Evolutionary conservation across 148 eudicot genomes (phyloP).

Genomic region (Fagopyrum tataricum): DNA sequence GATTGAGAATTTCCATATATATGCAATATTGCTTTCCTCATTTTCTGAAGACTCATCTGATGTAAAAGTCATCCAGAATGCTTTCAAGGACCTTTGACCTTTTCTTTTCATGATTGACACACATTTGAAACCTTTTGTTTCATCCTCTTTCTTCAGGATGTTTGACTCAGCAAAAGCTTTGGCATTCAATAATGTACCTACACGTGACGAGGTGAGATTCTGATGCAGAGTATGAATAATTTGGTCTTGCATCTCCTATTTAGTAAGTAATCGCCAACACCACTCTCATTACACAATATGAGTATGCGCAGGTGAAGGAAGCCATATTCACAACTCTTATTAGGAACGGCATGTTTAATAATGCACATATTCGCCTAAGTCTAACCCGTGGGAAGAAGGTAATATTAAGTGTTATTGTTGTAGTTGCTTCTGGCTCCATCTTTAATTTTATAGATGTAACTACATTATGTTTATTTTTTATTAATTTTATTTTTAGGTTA

Average conservation of each 20-base stretch:
- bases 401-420: conserved; percentile 1
- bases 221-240: not conserved
- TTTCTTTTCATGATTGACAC: not conserved
- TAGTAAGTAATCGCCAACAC: not conserved
- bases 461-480: not conserved
- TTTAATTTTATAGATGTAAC: not conserved
- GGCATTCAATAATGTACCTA: conserved; percentile 78
- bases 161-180: conserved; percentile 98
- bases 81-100: not conserved
- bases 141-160: conserved; percentile 32
- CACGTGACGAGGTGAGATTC: conserved; percentile 64
- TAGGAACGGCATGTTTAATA: conserved; percentile 86
- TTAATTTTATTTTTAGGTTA: conserved; percentile 35
- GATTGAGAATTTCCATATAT: too few species aligned
- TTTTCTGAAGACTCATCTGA: too few species aligned
- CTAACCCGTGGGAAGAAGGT: conserved; percentile 98
- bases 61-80: too few species aligned
- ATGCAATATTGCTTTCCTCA: too few species aligned
- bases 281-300: not conserved
- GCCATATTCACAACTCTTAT: conserved; percentile 85
- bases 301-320: conserved; percentile 66
- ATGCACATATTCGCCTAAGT: conserved; percentile 85
- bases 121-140: not conserved
- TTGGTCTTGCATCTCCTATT: not conserved
- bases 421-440: not conserved